These are phyloP conservation scores for Parathielavia hyrcaniae DNA, from an alignment of 495 filamentous ascomycete genomes.

Conservation along the genomic window DNA sequence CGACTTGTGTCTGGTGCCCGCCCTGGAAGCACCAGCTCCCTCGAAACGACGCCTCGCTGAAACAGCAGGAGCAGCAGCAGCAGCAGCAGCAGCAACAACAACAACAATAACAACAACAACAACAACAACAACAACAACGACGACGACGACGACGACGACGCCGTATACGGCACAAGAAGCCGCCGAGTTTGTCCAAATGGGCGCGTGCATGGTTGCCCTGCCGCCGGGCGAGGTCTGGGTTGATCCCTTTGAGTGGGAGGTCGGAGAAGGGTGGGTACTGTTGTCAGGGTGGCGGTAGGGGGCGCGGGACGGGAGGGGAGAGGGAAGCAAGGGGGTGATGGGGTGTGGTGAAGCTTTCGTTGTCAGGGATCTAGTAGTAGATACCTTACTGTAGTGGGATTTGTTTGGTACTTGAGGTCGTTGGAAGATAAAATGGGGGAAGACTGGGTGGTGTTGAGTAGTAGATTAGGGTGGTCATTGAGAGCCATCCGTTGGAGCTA, in stretches of 20 bases:
- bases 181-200: background rate
- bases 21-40: background rate
- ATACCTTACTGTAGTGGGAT: too few species aligned
- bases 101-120: too few species aligned
- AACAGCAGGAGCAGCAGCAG: too few species aligned
- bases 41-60: background rate
- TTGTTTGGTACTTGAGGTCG: too few species aligned
- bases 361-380: too few species aligned
- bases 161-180: conserved; percentile 11
- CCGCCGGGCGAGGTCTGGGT: conserved; percentile 9
- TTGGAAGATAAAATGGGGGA: background rate
- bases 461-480: too few species aligned
- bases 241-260: background rate
- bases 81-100: too few species aligned
- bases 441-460: too few species aligned
- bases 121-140: too few species aligned
- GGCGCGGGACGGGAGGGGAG: background rate
- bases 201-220: conserved; percentile 11
- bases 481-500: too few species aligned
- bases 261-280: background rate
- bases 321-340: background rate
- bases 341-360: background rate
- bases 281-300: background rate
- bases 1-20: background rate
- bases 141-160: too few species aligned